Conservation (phyloP, 2,329 filamentous ascomycete species). For the Pseudocercospora macadamiae region DNA sequence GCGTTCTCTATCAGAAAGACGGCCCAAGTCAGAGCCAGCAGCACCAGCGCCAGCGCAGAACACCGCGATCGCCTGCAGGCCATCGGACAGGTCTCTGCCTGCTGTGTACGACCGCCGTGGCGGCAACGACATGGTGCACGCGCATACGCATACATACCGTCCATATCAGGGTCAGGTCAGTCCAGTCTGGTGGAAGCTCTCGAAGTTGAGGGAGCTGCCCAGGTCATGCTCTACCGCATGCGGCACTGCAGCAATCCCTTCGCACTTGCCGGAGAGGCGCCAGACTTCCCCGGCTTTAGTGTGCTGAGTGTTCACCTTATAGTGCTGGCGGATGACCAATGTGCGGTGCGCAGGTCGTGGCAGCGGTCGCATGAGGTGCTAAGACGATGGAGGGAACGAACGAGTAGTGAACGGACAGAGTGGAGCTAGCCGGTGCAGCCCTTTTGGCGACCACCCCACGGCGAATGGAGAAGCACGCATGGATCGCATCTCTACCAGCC, state of each 20-base stretch:
- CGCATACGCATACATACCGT: too few species aligned
- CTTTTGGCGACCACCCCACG: too few species aligned
- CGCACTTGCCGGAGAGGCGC: constrained; percentile 17
- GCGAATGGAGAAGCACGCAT: neutral
- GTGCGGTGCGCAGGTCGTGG: neutral
- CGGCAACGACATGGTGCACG: neutral
- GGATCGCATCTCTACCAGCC: neutral
- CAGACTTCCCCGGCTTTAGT: constrained; percentile 15
- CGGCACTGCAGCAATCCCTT: neutral
- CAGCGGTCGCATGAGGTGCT: neutral
- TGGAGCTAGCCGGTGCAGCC: too few species aligned
- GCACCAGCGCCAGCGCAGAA: neutral
- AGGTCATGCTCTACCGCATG: too few species aligned
- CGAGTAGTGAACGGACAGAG: too few species aligned
- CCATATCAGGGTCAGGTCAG: neutral
- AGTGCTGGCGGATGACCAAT: neutral
- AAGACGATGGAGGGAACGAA: too few species aligned
- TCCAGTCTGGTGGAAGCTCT: neutral
- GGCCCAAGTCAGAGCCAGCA: neutral
- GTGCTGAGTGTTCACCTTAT: constrained; percentile 4
- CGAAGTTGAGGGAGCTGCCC: neutral
- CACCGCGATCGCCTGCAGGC: neutral
- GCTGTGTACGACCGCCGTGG: neutral
- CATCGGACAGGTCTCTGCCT: neutral
- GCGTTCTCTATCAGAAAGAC: neutral